phyloP scores from a whole-genome alignment of 1,139 yeast species.

The Torulaspora pretoriensis region DNA sequence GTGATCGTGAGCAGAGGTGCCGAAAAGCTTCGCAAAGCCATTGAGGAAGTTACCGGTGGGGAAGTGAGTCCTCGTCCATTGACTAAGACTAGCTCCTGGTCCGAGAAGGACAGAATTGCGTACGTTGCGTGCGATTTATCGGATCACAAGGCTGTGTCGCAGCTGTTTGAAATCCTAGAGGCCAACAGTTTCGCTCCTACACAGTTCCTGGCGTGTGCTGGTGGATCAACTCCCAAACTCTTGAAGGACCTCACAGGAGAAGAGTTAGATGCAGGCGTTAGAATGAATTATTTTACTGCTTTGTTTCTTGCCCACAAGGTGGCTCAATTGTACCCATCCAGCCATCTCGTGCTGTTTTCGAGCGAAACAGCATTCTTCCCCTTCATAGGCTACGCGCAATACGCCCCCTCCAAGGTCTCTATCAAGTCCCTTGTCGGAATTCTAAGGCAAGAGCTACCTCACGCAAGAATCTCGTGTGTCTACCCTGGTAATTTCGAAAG shows the following conservation, averaged over 20 bases:
- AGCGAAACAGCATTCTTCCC: conserved; percentile 82
- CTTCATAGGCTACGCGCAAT: conserved; percentile 85
- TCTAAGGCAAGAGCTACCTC: conserved; percentile 77
- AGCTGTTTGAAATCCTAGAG: conserved; percentile 39
- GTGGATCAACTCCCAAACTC: conserved; percentile 75
- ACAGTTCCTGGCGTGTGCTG: conserved; percentile 80
- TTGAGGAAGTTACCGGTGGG: conserved; percentile 39
- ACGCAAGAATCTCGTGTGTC: conserved; percentile 53
- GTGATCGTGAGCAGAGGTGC: conserved; percentile 73
- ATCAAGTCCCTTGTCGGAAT: conserved; percentile 68
- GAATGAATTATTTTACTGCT: conserved; percentile 69
- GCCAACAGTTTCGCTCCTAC: conserved; percentile 49
- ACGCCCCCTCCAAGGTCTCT: conserved; percentile 87
- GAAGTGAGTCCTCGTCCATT: conserved; percentile 21
- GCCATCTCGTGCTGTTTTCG: conserved; percentile 68
- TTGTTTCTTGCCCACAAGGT: conserved; percentile 64
- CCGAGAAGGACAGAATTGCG: conserved; percentile 37
- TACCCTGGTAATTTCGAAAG: conserved; percentile 88
- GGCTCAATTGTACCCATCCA: conserved; percentile 30
- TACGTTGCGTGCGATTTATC: conserved; percentile 68
- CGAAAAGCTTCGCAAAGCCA: conserved; percentile 49
- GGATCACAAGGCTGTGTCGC: conserved; percentile 47
- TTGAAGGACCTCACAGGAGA: conserved; percentile 60
- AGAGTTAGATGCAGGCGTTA: conserved; percentile 59
- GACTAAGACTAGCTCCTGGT: conserved; percentile 20